Percentiles rank a stretch among this genome's conserved stretches.
Conservation (phyloP, 768 basidiomycete genomes). For the Russula sp. region DNA sequence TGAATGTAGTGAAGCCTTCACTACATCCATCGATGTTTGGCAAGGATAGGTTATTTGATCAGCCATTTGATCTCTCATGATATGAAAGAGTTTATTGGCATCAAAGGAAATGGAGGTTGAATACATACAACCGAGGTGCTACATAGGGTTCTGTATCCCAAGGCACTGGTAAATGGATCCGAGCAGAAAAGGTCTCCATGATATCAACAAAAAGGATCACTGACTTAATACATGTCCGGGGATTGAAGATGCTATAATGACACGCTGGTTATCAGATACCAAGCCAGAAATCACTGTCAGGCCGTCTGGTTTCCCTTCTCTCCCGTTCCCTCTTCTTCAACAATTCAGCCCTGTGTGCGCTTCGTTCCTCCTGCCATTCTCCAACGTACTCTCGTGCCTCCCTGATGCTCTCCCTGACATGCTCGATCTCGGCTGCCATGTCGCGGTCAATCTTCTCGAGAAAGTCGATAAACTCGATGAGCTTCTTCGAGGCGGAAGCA, state of each 20-base stretch:
- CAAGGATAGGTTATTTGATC: no score
- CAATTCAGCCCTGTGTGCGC: not conserved
- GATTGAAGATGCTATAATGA: not conserved
- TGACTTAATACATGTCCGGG: not conserved
- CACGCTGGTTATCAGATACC: not conserved
- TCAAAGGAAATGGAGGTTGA: no score
- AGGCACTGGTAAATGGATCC: no score
- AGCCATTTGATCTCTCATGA: no score
- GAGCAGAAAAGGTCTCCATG: not conserved
- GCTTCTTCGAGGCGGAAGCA: slow-evolving; percentile 8
- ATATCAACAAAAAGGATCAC: not conserved
- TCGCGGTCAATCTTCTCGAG: slow-evolving; percentile 20
- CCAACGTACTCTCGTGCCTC: slow-evolving; percentile 14
- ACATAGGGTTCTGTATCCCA: no score
- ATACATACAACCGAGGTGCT: no score
- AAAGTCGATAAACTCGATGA: slow-evolving; percentile 15
- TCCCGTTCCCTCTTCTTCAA: slow-evolving; percentile 7
- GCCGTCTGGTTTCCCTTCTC: slow-evolving; percentile 7
- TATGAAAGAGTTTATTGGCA: no score
- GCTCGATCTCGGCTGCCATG: slow-evolving; percentile 16
- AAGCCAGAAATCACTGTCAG: slow-evolving; percentile 13
- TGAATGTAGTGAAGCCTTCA: no score
- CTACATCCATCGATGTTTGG: no score
- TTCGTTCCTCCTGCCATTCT: slow-evolving; percentile 18
- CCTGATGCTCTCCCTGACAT: slow-evolving; percentile 18